Evolutionary conservation across 257 asterid species (phyloP).

Genomic region (Lantana camara): DNA sequence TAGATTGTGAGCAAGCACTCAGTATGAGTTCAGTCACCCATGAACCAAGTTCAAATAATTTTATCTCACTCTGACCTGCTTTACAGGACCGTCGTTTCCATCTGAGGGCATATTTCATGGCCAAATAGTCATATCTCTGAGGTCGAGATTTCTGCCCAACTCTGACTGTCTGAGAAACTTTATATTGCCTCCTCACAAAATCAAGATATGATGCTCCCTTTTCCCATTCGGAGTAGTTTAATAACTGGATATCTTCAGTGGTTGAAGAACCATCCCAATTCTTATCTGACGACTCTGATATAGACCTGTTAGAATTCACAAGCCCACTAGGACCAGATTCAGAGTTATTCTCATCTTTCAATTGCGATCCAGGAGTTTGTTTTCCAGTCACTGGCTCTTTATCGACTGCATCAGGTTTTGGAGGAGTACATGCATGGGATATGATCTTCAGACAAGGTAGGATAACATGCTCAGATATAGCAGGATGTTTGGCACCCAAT

Average conservation of each 20-base stretch:
- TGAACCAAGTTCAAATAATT: slow-evolving; percentile 93
- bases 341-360: slow-evolving; percentile 64
- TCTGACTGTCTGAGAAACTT: slow-evolving; percentile 76
- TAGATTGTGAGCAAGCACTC: slow-evolving; percentile 98
- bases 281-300: slow-evolving; percentile 58
- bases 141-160: slow-evolving; percentile 82
- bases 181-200: slow-evolving; percentile 96
- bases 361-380: slow-evolving; percentile 52
- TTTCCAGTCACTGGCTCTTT: slow-evolving; percentile 74
- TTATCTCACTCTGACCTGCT: slow-evolving; percentile 63
- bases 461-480: slow-evolving; percentile 94
- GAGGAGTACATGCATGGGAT: slow-evolving; percentile 96
- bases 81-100: slow-evolving; percentile 89
- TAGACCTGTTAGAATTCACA: slow-evolving; percentile 52
- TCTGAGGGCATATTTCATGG: slow-evolving; percentile 87
- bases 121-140: slow-evolving; percentile 77
- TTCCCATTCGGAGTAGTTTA: slow-evolving; percentile 98
- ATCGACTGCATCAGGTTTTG: slow-evolving; percentile 85
- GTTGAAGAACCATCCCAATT: slow-evolving; percentile 79
- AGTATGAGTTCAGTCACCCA: slow-evolving; percentile 98
- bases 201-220: slow-evolving; percentile 98
- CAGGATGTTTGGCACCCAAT: slow-evolving; percentile 98
- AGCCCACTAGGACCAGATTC: slow-evolving; percentile 61
- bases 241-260: slow-evolving; percentile 78
- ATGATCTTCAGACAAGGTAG: slow-evolving; percentile 94